Base-by-base conservation (phyloP, 495 filamentous ascomycete genomes). In the Hypoxylon subgilvum region DNA sequence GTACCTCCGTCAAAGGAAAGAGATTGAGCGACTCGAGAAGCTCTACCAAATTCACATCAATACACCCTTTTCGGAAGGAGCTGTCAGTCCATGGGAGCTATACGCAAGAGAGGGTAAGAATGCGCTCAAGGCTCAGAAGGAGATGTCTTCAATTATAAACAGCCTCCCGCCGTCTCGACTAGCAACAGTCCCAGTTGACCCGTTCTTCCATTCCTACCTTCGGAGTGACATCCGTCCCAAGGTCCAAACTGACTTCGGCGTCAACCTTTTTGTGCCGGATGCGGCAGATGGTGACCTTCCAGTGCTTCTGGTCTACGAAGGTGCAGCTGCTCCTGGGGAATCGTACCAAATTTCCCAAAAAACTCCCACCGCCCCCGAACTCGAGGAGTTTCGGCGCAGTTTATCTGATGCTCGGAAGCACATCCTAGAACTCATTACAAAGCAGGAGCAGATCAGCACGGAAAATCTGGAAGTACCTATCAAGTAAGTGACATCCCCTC, bases 261-360 rank as follows among this genome's bases (percentile, higher is more conserved):
- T 97, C 8, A 85, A 90, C 57, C 63, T 95, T 12, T 80, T 96
- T 7, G 73, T 93, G 14, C 90, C 92, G 0, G 84, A 89, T 16
- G 76, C 84, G 2, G 47, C 71, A 0, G 78, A 86, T 31, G 70
- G 84, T 30, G 78, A 80, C 43, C 34, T 68, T 21, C 67, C 91
- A n/a, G 76, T 96, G 16, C 78, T 96, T 28, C 79, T 97, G 22
- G 88, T 97, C 7, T 96, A 90, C 63, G 92, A 97, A 69, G 91
- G 88, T 16, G 74, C 80, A 1, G 74, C 76, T 16, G 75, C 81
- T 23, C 70, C 76, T 0, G 76, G 77, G 9, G 66, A 83, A 18
- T 72, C 79, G 6, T 92, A 90, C 62, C 76, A 90, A 63, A 72
- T 95, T 39, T 88, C 92, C 10, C 78, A 77, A 5, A 65, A 62